A percentile compares a stretch with the other conserved stretches of the same genome.
These are phyloP conservation scores for Tulasnella sp. DNA, from an alignment of 768 basidiomycete genomes.

Conservation along the genomic window DNA sequence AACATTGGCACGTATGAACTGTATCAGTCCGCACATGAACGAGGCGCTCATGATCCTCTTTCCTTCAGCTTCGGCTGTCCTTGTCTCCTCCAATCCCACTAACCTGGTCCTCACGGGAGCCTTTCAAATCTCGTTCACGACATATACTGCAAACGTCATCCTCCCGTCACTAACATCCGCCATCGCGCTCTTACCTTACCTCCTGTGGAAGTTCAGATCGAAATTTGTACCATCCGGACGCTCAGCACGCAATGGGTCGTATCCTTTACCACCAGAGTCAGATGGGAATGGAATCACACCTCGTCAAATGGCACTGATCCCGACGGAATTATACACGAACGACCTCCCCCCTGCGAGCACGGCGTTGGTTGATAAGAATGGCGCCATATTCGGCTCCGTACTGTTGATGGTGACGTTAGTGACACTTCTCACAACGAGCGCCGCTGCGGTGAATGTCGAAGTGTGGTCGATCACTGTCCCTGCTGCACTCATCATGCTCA, in stretches of 20 bases:
- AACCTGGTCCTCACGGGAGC: slow-evolving; percentile 89
- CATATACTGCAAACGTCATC: slow-evolving; percentile 73
- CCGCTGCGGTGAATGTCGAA: slow-evolving; percentile 18
- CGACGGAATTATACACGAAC: not conserved
- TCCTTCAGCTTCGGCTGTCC: slow-evolving; percentile 42
- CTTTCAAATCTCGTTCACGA: slow-evolving; percentile 61
- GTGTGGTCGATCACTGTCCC: slow-evolving; percentile 32
- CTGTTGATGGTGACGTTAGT: slow-evolving; percentile 31
- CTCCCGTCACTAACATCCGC: slow-evolving; percentile 66
- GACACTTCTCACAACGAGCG: slow-evolving; percentile 30
- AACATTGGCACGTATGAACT: slow-evolving; percentile 21
- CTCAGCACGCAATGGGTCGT: too few species aligned
- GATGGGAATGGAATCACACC: not conserved
- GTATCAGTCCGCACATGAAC: slow-evolving; percentile 54
- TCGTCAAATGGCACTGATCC: slow-evolving; percentile 16
- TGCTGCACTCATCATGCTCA: slow-evolving; percentile 30
- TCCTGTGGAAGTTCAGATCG: not conserved
- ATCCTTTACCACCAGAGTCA: too few species aligned
- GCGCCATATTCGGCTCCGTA: slow-evolving; percentile 30
- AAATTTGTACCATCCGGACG: too few species aligned
- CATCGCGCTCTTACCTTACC: slow-evolving; percentile 30
- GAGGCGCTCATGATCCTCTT: slow-evolving; percentile 74
- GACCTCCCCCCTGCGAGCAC: not conserved
- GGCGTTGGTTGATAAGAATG: slow-evolving; percentile 31
- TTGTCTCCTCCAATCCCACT: slow-evolving; percentile 85